Conservation (phyloP, 371 early-diverging fungal species). For the Batkoa obscura region DNA sequence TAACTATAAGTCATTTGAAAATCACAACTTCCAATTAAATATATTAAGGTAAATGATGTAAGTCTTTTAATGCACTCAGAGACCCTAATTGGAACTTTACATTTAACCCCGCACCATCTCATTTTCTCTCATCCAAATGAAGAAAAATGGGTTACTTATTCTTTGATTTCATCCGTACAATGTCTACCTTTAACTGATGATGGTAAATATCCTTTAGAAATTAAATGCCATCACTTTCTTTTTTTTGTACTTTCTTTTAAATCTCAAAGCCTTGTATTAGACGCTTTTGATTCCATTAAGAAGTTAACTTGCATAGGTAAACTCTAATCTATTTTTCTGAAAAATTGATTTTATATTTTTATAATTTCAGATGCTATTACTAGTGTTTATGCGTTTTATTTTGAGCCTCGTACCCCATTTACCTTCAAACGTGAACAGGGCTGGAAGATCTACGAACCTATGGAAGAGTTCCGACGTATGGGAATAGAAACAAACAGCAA, state of each 20-base stretch:
- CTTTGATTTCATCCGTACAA: slow-evolving; percentile 65
- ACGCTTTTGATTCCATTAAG: slow-evolving; percentile 59
- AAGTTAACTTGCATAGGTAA: slow-evolving; percentile 42
- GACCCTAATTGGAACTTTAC: slow-evolving; percentile 40
- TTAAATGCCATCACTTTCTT: slow-evolving; percentile 65
- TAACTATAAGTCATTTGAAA: neutral
- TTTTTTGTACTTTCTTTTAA: slow-evolving; percentile 44
- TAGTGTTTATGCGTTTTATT: slow-evolving; percentile 65
- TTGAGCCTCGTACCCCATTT: slow-evolving; percentile 31
- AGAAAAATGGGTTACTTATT: slow-evolving; percentile 68
- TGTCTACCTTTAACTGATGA: slow-evolving; percentile 24
- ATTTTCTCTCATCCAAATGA: slow-evolving; percentile 35
- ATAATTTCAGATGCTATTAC: slow-evolving; percentile 30
- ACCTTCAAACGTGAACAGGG: slow-evolving; percentile 18
- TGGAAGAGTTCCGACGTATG: slow-evolving; percentile 65
- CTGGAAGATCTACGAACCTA: slow-evolving; percentile 59
- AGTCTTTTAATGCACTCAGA: slow-evolving; percentile 33
- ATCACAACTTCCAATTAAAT: neutral
- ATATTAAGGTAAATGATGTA: slow-evolving; percentile 33
- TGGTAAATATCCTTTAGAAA: slow-evolving; percentile 31
- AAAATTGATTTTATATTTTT: neutral
- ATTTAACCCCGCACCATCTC: slow-evolving; percentile 59
- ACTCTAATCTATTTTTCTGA: neutral
- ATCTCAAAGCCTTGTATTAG: slow-evolving; percentile 47
- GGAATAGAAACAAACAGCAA: slow-evolving; percentile 50